Conservation (phyloP, 768 basidiomycete species). For the Termitomyces titanicus region DNA sequence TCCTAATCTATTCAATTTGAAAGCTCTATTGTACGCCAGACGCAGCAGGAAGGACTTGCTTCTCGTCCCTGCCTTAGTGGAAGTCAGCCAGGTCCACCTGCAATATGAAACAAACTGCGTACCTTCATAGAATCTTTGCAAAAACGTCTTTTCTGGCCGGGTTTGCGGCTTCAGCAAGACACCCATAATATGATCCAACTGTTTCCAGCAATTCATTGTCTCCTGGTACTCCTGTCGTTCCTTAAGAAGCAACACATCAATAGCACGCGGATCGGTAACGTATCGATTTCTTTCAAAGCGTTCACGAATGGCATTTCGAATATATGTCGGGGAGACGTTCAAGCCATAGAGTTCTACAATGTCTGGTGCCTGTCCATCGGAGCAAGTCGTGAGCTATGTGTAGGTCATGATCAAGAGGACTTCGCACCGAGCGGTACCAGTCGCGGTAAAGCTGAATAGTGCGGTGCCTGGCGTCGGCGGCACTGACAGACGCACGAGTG, state of each 20-base stretch:
- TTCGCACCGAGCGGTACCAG: slow-evolving; percentile 89
- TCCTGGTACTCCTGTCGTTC: slow-evolving; percentile 88
- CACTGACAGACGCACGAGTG: slow-evolving; percentile 52
- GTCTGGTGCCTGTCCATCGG: slow-evolving; percentile 74
- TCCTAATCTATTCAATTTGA: background rate
- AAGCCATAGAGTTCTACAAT: slow-evolving; percentile 81
- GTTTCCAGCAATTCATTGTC: slow-evolving; percentile 92
- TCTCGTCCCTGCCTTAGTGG: slow-evolving; percentile 67
- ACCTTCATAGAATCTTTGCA: slow-evolving; percentile 88
- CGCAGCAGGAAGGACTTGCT: slow-evolving; percentile 67
- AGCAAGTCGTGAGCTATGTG: slow-evolving; percentile 6
- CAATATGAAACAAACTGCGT: slow-evolving; percentile 21
- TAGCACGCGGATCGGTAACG: slow-evolving; percentile 74
- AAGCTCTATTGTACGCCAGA: slow-evolving; percentile 33
- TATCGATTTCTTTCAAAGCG: slow-evolving; percentile 85
- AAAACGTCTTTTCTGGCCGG: slow-evolving; percentile 53
- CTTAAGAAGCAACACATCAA: slow-evolving; percentile 87
- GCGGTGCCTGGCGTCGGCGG: slow-evolving; percentile 61
- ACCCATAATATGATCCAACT: slow-evolving; percentile 75
- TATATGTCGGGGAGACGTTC: slow-evolving; percentile 68
- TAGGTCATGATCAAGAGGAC: background rate
- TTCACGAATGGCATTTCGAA: slow-evolving; percentile 81
- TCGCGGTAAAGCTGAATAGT: slow-evolving; percentile 81
- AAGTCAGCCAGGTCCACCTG: background rate
- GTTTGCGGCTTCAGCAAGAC: slow-evolving; percentile 52